These are phyloP conservation scores for Amanita muscaria DNA, from an alignment of 768 basidiomycete genomes.

Conservation along the genomic window DNA sequence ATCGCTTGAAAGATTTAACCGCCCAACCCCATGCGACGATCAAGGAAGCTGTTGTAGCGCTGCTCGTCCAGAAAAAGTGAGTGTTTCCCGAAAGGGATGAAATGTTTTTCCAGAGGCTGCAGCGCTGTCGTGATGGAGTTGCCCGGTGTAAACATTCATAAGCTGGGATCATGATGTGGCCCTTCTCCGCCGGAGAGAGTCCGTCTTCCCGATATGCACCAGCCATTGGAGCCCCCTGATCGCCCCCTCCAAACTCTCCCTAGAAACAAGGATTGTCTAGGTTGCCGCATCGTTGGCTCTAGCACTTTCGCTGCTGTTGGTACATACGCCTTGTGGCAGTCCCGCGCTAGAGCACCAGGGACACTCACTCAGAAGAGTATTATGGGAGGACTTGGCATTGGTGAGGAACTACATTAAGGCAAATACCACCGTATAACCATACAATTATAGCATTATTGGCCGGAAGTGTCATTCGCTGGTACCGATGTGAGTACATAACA, in stretches of 20 bases:
- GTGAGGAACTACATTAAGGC: constrained; percentile 25
- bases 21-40: constrained; percentile 5
- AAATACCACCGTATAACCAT: neutral
- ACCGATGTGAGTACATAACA: constrained; percentile 14
- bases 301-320: constrained; percentile 55
- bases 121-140: no score
- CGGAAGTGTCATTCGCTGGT: constrained; percentile 34
- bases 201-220: no score
- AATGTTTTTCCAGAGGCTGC: no score
- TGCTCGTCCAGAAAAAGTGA: no score
- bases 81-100: no score
- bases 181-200: no score
- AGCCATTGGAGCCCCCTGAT: no score
- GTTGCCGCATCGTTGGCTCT: constrained; percentile 62
- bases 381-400: constrained; percentile 53
- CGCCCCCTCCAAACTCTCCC: no score
- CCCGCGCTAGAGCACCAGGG: constrained; percentile 55
- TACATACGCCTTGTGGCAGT: constrained; percentile 57
- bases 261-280: constrained; percentile 33
- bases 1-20: neutral
- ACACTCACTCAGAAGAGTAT: constrained; percentile 51
- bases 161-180: no score
- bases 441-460: constrained; percentile 24
- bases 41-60: neutral
- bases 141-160: no score